Conservation (phyloP, 2,329 filamentous ascomycete species). For the Cryphonectria naterciae region DNA sequence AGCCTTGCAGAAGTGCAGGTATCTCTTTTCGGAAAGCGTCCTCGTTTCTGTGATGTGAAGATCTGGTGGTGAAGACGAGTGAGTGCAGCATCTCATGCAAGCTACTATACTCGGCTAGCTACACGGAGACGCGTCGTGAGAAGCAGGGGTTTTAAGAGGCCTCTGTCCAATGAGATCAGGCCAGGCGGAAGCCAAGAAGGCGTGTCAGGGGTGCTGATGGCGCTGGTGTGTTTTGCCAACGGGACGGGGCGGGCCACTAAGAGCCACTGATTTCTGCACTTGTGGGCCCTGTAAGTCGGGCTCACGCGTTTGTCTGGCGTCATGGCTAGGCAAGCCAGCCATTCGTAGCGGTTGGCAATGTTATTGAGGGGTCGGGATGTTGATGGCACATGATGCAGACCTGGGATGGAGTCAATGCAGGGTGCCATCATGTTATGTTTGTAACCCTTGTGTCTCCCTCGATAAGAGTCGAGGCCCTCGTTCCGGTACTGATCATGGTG, state of each 20-base stretch:
- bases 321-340: background rate
- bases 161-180: constrained; percentile 32
- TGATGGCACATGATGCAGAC: background rate
- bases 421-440: background rate
- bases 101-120: constrained; percentile 16
- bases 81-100: constrained; percentile 31
- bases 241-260: constrained; percentile 13
- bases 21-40: constrained; percentile 3
- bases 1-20: constrained; percentile 21
- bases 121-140: constrained; percentile 32
- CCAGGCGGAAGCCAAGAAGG: background rate
- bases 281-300: background rate
- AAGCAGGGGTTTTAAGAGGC: constrained; percentile 35
- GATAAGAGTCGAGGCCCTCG: background rate
- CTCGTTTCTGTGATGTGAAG: background rate
- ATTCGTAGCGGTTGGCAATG: background rate
- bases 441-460: background rate
- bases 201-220: background rate
- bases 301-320: constrained; percentile 25
- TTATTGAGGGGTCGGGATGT: constrained; percentile 3
- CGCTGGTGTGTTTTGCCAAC: background rate
- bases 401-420: background rate
- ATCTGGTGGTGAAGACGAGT: background rate
- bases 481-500: background rate
- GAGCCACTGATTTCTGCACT: constrained; percentile 2